Percentiles rank a stretch among this genome's conserved stretches.
phyloP scores from a whole-genome alignment of 176 grass and related monocot species.

The Bothriochloa decipiens region DNA sequence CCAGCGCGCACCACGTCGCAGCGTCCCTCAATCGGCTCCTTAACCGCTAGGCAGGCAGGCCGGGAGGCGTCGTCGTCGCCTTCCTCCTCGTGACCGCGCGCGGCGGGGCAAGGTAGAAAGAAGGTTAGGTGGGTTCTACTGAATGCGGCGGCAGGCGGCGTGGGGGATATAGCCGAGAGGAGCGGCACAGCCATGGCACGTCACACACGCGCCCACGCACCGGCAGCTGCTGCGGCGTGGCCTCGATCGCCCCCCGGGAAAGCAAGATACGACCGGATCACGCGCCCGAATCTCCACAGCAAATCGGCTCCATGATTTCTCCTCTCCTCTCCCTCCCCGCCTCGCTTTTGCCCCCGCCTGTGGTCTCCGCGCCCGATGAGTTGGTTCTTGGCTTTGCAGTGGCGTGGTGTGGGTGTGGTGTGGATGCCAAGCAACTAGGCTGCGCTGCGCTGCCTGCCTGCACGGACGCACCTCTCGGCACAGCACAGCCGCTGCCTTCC shows the following conservation, averaged over 20 bases:
- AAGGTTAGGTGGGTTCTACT: conserved; percentile 12
- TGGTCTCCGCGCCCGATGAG: conserved; percentile 39
- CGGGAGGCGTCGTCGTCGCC: too few species aligned
- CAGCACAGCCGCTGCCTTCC: background rate
- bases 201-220: background rate
- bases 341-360: conserved; percentile 17
- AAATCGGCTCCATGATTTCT: conserved; percentile 71
- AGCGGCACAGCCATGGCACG: conserved; percentile 23
- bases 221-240: background rate
- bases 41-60: background rate
- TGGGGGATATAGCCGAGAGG: conserved; percentile 27
- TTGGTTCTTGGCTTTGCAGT: conserved; percentile 37
- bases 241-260: conserved; percentile 40
- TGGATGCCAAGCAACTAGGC: background rate
- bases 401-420: conserved; percentile 8
- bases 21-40: background rate
- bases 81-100: background rate
- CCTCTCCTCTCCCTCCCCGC: background rate
- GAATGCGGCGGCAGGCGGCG: conserved; percentile 42
- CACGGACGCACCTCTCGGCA: background rate
- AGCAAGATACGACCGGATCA: conserved; percentile 88
- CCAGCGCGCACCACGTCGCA: too few species aligned
- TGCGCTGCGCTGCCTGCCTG: background rate
- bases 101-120: background rate
- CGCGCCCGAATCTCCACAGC: conserved; percentile 66